phyloP scores from a whole-genome alignment of 78 protist species.

The Dictyostelium firmibasis region DNA sequence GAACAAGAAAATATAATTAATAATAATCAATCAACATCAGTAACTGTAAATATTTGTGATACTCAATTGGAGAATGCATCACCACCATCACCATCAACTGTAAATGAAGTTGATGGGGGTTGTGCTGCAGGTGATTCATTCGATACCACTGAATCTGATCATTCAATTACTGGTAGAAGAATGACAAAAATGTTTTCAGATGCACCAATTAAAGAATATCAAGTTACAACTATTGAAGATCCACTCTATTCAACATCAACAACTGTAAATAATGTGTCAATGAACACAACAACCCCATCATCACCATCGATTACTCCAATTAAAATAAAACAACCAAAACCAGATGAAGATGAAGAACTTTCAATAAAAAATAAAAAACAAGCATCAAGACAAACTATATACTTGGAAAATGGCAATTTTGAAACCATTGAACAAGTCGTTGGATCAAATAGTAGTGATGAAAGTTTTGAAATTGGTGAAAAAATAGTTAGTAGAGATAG shows the following conservation, averaged over 20 bases:
- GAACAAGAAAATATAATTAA: no score
- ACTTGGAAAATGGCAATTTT: not conserved
- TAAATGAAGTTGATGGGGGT: not conserved
- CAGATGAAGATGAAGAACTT: not conserved
- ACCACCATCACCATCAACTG: not conserved
- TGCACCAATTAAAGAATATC: not conserved
- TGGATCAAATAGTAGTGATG: not conserved
- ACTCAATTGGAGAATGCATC: not conserved
- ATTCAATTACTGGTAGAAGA: not conserved
- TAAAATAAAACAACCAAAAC: not conserved
- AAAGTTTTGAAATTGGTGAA: not conserved
- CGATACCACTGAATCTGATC: not conserved
- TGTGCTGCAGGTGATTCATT: not conserved
- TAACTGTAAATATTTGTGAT: not conserved
- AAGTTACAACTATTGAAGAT: not conserved
- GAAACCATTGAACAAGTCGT: not conserved
- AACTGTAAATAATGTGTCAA: not conserved
- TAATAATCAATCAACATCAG: not conserved
- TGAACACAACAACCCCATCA: not conserved
- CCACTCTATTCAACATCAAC: not conserved
- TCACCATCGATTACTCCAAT: not conserved
- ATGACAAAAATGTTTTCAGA: not conserved
- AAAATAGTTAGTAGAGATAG: not conserved
- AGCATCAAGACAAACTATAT: not conserved
- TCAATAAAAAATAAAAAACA: not conserved